Evolutionary conservation across 1,284 basidiomycete genomes (phyloP), one percentile per base, ranked within the genome.

Genomic region (Leccinum laetum): DNA sequence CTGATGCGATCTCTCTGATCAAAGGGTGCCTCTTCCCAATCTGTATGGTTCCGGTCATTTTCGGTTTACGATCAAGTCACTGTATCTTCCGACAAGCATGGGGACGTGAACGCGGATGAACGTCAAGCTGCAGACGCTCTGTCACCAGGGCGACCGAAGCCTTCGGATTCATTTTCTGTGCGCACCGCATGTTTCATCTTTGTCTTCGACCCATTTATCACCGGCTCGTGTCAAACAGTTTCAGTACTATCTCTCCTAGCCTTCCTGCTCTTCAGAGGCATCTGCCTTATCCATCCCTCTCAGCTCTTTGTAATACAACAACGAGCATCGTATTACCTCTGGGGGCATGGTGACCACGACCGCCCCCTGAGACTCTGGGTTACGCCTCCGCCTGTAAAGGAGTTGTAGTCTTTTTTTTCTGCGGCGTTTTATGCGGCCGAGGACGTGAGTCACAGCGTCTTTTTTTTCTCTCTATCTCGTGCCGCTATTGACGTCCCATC

Each of bases 81-180:
- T 26, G 26, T 26, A 26, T 26, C 24, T 6, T 26, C 26, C 26
- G 26, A 26, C 26, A 26, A 26, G 26, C 26, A 8, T 26, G 26
- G 26, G 26, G 7, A 29, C 26, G 26, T 29, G 26, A 29, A 29
- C 7, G 1, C 26, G 26, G 26, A 29, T 29, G 26, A 29, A 29
- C 7, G 26, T 29, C 26, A 29, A 29, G 26, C 26, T 29, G 26
- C 26, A 29, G 26, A 29, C 26, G 26, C 26, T 24, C 24, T 29
- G 26, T 29, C 26, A 29, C 26, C 26, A 7, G 26, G 26, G 26
- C 26, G 26, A 29, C 26, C 26, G 26, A 29, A 29, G 26, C 24
- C 21, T 24, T 35, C 35, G 35, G 35, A 72, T 68, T 85, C 60
- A 76, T 86, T 55, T 79, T 82, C 64, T 70, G 85, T 86, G 68